A percentile compares a stretch with the other conserved stretches of the same genome.
phyloP scores from a whole-genome alignment of 2,329 filamentous ascomycete species.

The Polychaeton citri region DNA sequence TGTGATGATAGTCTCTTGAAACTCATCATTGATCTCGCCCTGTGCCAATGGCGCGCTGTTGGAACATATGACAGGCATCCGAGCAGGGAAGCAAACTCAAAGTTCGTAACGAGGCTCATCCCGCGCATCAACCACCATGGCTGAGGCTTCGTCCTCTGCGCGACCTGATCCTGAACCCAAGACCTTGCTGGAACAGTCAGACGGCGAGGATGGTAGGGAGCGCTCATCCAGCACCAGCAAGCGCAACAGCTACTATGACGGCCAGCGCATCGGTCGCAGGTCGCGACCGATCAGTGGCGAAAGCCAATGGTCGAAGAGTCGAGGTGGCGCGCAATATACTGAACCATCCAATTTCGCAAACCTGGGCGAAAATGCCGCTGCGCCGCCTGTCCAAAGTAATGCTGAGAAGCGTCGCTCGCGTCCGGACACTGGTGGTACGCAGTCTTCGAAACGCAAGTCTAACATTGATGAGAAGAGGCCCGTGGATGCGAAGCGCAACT shows the following conservation, averaged over 20 bases:
- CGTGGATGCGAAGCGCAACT: not conserved
- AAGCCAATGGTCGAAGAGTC: not conserved
- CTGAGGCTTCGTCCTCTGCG: not conserved
- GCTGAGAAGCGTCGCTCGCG: not conserved
- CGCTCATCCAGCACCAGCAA: conserved; percentile 8
- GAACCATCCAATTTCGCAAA: conserved; percentile 9
- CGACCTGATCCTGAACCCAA: not conserved
- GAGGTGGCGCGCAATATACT: not conserved
- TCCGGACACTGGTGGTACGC: not conserved
- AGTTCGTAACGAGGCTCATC: too few species aligned
- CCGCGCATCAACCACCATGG: too few species aligned
- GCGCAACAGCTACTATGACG: conserved; percentile 12
- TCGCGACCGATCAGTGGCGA: conserved; percentile 1
- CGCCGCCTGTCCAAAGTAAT: conserved; percentile 5
- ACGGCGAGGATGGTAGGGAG: conserved; percentile 1
- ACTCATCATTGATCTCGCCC: too few species aligned
- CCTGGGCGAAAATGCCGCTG: conserved; percentile 8
- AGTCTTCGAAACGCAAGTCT: not conserved
- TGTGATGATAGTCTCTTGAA: too few species aligned
- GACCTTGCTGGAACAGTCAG: conserved; percentile 4
- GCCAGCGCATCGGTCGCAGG: conserved; percentile 8
- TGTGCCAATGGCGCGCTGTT: too few species aligned
- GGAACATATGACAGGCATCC: too few species aligned
- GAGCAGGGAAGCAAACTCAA: too few species aligned
- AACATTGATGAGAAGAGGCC: not conserved